phyloP scores from a whole-genome alignment of 345 rosid species.

The Citrus inodora region DNA sequence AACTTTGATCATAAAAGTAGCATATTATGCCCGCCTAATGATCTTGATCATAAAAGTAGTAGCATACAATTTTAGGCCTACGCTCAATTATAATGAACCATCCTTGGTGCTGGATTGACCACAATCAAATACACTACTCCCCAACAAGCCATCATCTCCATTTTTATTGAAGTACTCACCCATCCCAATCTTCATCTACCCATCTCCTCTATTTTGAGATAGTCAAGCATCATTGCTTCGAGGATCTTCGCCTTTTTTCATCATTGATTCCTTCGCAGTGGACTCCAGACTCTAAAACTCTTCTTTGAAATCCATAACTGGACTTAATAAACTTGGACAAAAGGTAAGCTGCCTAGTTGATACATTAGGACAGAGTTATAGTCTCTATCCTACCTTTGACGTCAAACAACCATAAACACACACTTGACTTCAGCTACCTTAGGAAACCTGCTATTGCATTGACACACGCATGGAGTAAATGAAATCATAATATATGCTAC shows the following conservation, averaged over 20 bases:
- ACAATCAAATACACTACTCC: slow-evolving; percentile 9
- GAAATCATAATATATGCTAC: neutral
- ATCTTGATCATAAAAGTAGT: too few species aligned
- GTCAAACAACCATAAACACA: slow-evolving; percentile 7
- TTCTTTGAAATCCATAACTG: slow-evolving; percentile 1
- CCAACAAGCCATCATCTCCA: slow-evolving; percentile 24
- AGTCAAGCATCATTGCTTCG: neutral
- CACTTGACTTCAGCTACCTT: slow-evolving; percentile 19
- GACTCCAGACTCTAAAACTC: slow-evolving; percentile 8
- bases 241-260: neutral
- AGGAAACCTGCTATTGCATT: slow-evolving; percentile 14
- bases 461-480: neutral
- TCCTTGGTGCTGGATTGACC: neutral
- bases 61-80: slow-evolving; percentile 34
- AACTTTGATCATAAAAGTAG: neutral
- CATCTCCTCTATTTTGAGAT: slow-evolving; percentile 24
- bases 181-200: slow-evolving; percentile 44
- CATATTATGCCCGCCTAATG: neutral
- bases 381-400: slow-evolving; percentile 15
- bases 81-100: slow-evolving; percentile 32
- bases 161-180: slow-evolving; percentile 32
- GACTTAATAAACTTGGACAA: slow-evolving; percentile 4
- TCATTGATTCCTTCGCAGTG: neutral
- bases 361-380: slow-evolving; percentile 9
- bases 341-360: slow-evolving; percentile 24